A percentile compares a stretch with the other conserved stretches of the same genome.
Conservation (phyloP, 1,284 basidiomycete species). For the Moniliophthora roreri region DNA sequence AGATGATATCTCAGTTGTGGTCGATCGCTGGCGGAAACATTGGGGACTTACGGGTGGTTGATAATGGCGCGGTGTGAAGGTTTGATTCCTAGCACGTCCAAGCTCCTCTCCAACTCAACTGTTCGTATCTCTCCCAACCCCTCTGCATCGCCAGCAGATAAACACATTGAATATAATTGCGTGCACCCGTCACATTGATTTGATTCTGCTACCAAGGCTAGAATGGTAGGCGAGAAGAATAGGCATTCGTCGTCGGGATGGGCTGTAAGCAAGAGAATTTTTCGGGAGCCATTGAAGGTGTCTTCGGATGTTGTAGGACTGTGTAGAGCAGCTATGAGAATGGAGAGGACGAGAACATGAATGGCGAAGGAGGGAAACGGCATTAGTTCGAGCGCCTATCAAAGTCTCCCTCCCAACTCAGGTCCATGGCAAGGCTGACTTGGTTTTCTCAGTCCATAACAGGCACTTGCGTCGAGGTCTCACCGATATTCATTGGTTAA, state of each 20-base stretch:
- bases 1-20: not conserved
- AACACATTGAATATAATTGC: slow-evolving; percentile 54
- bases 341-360: slow-evolving; percentile 25
- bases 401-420: too few species aligned
- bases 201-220: slow-evolving; percentile 40
- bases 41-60: slow-evolving; percentile 78
- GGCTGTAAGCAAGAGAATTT: slow-evolving; percentile 74
- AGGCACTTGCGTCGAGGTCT: too few species aligned
- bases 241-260: slow-evolving; percentile 93
- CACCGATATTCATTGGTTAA: too few species aligned
- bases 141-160: slow-evolving; percentile 77
- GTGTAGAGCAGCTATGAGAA: slow-evolving; percentile 31
- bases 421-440: too few species aligned
- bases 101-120: slow-evolving; percentile 67
- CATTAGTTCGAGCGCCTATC: not conserved
- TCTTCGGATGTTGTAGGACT: slow-evolving; percentile 19
- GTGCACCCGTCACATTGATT: slow-evolving; percentile 1
- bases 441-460: too few species aligned
- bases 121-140: slow-evolving; percentile 70
- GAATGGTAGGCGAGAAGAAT: slow-evolving; percentile 86
- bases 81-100: slow-evolving; percentile 71
- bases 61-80: slow-evolving; percentile 57
- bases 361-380: not conserved
- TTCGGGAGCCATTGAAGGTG: slow-evolving; percentile 20
- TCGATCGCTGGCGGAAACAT: slow-evolving; percentile 19